Evolutionary conservation across 2,329 filamentous ascomycete genomes (phyloP).

Genomic region (Gaeumannomyces tritici): DNA sequence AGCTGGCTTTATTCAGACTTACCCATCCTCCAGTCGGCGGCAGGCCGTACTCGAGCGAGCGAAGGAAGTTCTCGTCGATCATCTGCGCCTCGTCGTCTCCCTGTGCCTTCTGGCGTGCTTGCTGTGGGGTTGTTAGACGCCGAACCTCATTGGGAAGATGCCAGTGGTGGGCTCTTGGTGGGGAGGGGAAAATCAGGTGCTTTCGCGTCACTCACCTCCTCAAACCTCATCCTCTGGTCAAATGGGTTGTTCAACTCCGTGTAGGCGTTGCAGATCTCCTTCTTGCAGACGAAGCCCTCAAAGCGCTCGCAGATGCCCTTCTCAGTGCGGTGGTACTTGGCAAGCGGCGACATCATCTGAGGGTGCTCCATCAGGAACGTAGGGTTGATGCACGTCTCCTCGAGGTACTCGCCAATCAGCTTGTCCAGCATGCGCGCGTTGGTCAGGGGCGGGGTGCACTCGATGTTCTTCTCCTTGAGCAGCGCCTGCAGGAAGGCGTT

Average conservation of each 20-base stretch:
- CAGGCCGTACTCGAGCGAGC: conserved; percentile 62
- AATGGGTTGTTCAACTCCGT: conserved; percentile 97
- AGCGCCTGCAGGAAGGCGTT: conserved; percentile 78
- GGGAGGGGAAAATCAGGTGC: background rate
- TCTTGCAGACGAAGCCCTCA: conserved; percentile 94
- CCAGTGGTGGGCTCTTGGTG: no score
- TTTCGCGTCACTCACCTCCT: conserved; percentile 42
- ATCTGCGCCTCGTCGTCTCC: conserved; percentile 96
- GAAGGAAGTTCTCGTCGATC: conserved; percentile 92
- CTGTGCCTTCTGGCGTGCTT: conserved; percentile 89
- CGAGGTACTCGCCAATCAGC: conserved; percentile 87
- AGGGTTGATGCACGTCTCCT: conserved; percentile 87
- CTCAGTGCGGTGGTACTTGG: conserved; percentile 81
- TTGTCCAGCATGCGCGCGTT: conserved; percentile 96
- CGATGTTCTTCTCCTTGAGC: conserved; percentile 81
- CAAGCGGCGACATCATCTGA: conserved; percentile 86
- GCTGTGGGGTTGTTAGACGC: conserved; percentile 25
- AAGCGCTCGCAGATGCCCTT: conserved; percentile 91
- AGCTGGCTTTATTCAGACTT: background rate
- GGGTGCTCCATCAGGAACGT: conserved; percentile 74
- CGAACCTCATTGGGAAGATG: no score
- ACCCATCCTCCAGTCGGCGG: conserved; percentile 87
- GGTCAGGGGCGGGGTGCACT: conserved; percentile 83
- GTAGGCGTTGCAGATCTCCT: conserved; percentile 94
- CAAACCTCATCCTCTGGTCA: conserved; percentile 83